Conservation (phyloP, 129 eudicot genomes). For the Mikania micrantha region DNA sequence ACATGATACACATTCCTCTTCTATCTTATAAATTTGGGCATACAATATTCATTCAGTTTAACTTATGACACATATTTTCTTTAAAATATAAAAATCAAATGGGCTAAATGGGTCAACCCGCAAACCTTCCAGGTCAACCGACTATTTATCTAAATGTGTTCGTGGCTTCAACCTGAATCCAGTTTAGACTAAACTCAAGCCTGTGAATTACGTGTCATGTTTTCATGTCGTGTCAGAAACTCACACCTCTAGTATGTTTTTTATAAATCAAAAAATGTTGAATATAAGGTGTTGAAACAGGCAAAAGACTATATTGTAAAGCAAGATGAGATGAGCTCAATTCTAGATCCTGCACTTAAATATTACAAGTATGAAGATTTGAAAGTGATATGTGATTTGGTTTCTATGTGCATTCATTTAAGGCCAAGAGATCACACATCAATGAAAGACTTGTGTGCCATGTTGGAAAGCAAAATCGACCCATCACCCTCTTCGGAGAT, state of each 20-base stretch:
- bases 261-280: background rate
- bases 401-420: constrained; percentile 47
- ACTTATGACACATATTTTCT: too few relatives aligned
- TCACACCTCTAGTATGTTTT: background rate
- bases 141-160: too few relatives aligned
- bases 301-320: constrained; percentile 64
- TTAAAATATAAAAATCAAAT: too few relatives aligned
- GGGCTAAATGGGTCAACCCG: too few relatives aligned
- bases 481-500: constrained; percentile 67
- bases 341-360: constrained; percentile 74
- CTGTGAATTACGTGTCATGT: background rate
- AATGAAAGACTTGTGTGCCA: constrained; percentile 56
- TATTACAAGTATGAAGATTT: constrained; percentile 68
- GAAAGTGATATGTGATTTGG: constrained; percentile 68
- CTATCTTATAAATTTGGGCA: too few relatives aligned
- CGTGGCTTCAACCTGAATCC: background rate
- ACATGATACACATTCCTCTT: too few relatives aligned
- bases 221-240: background rate
- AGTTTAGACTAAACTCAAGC: background rate
- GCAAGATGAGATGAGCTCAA: constrained; percentile 50
- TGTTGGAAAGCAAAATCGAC: constrained; percentile 73
- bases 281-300: constrained; percentile 30
- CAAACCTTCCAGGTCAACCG: too few relatives aligned
- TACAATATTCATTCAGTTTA: too few relatives aligned
- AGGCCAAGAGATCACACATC: constrained; percentile 38